phyloP scores from a whole-genome alignment of 1,284 basidiomycete species.

The Melampsora larici-populina region DNA sequence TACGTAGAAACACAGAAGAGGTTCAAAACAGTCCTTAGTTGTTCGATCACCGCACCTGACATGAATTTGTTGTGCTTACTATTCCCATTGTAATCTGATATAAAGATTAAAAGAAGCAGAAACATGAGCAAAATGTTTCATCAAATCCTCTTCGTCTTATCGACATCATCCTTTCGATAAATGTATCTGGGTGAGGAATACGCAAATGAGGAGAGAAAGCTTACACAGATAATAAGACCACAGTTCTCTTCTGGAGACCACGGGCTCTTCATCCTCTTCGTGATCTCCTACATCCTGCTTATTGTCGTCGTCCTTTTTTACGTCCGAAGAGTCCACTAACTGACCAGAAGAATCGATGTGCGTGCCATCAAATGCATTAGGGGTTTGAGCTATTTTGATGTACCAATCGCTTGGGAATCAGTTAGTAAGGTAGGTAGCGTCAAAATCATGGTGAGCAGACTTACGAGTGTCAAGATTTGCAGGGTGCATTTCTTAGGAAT shows the following conservation, averaged over 20 bases:
- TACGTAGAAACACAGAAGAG: background rate
- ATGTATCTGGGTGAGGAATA: background rate
- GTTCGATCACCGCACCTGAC: no score
- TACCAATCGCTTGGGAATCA: no score
- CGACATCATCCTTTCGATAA: no score
- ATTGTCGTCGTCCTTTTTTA: background rate
- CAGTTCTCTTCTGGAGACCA: slow-evolving; percentile 16
- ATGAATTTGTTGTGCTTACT: slow-evolving; percentile 9
- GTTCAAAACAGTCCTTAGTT: no score
- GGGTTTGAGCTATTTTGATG: no score
- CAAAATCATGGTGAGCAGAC: no score
- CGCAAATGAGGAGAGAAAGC: background rate
- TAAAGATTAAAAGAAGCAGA: background rate
- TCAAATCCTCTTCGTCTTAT: no score
- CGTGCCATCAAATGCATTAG: no score
- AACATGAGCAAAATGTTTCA: background rate
- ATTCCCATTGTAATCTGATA: slow-evolving; percentile 42
- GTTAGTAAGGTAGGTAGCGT: no score
- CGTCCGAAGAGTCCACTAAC: background rate
- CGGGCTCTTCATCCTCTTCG: background rate
- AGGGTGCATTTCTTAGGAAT: no score
- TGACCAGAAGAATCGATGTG: no score
- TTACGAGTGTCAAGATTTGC: no score
- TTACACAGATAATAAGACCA: slow-evolving; percentile 44
- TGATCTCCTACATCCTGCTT: background rate